Base-by-base conservation (phyloP, 116 monocot genomes). In the Phalaenopsis hybrid region DNA sequence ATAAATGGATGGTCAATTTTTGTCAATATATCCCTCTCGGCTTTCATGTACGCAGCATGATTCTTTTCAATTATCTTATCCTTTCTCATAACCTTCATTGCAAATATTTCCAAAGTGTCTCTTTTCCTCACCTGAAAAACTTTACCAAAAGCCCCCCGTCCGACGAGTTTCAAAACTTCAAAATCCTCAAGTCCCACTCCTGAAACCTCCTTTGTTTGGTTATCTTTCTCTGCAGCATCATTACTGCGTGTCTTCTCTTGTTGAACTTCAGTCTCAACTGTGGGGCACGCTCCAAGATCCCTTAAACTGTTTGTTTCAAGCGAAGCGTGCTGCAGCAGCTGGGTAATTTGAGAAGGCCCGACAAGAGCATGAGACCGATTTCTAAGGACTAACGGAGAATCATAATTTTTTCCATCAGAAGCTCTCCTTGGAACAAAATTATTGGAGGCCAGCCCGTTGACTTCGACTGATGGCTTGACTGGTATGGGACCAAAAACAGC, bases 61-160 rank as follows among this genome's bases (percentile, higher is more conserved):
- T 99, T 95, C 82, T 95, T 95, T 82, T 99, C 99, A 86, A 94
- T 90, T 67, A 99, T 95, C 86, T 91, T 95, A 82, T 99, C 99
- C 87, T 99, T 99, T 78, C 99, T 89, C 95, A 99, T 90, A 52
- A 94, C 95, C 81, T 99, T 99, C 94, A 99, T 99, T 61, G 99
- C 99, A 87, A 88, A 99, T 79, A 99, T 94, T 86, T 99, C 99
- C 31, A 89, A 91, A 49, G 92, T 92, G 45, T 91, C 99, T 80
- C 92, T 95, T 85, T 88, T 99, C 84, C 79, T 94, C 81, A 99
- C 99, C 86, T 99, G 99, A 83, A 87, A 99, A 4, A 99, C 99
- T 84, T 99, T 99, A 5, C 94, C 99, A 91, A 99, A 99, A 52
- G 95, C 95, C 51, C 99, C 99, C 92, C 95, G 95, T 23, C 99